These are phyloP conservation scores for Penicillium sclerotigenum DNA, from an alignment of 2,329 filamentous ascomycete species.

Conservation along the genomic window DNA sequence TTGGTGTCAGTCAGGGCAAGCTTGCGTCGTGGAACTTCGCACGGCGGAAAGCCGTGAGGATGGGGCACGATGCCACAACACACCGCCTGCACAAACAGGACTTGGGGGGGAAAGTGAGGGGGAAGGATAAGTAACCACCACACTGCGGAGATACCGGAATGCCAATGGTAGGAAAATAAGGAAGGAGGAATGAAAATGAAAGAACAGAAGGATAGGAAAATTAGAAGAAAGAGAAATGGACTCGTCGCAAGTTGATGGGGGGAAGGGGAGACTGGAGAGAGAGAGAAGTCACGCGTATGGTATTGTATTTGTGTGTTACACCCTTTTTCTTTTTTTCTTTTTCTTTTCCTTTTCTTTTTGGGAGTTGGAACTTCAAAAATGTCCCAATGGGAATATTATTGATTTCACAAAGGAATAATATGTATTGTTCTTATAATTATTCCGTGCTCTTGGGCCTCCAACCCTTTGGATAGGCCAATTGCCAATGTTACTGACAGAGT, in stretches of 20 bases:
- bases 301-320: conserved; percentile 11
- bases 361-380: background rate
- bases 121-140: conserved; percentile 12
- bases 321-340: background rate
- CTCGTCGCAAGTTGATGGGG: conserved; percentile 8
- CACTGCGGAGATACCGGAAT: conserved; percentile 3
- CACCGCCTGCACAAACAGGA: conserved; percentile 39
- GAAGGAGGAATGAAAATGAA: conserved; percentile 5
- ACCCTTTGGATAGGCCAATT: conserved; percentile 1
- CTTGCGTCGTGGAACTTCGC: conserved; percentile 36
- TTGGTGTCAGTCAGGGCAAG: conserved; percentile 28
- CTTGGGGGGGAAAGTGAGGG: conserved; percentile 9
- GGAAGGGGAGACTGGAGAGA: background rate
- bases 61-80: conserved; percentile 35
- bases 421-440: background rate
- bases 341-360: background rate
- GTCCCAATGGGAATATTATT: background rate
- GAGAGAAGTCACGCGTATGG: conserved; percentile 11
- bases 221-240: conserved; percentile 5
- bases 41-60: conserved; percentile 36
- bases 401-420: background rate
- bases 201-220: conserved; percentile 7
- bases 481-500: background rate
- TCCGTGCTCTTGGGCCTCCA: background rate
- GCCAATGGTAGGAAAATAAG: conserved; percentile 7